These are phyloP conservation scores for Fusarium zealandicum DNA, from an alignment of 2,329 filamentous ascomycete species.

Conservation along the genomic window DNA sequence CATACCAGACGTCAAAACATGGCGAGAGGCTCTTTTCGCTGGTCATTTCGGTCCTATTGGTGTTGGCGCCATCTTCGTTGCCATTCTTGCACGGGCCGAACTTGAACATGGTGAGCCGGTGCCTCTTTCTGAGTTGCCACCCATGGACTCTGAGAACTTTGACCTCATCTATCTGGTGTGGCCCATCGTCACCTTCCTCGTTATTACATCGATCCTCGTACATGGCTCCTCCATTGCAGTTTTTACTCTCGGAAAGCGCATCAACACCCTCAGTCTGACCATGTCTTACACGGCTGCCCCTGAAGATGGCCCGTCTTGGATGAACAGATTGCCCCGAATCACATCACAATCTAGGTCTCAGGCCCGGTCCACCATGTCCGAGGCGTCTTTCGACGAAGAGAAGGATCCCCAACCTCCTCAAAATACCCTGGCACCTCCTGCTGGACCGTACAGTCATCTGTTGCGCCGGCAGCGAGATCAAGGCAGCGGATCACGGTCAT, in stretches of 20 bases:
- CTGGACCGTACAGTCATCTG: conserved; percentile 63
- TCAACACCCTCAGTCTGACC: conserved; percentile 94
- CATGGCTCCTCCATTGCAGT: conserved; percentile 98
- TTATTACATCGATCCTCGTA: conserved; percentile 91
- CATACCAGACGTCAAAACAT: conserved; percentile 97
- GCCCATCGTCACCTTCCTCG: conserved; percentile 94
- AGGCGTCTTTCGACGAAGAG: conserved; percentile 73
- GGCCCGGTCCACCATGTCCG: conserved; percentile 82
- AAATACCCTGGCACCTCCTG: conserved; percentile 75
- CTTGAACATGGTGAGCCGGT: conserved; percentile 79
- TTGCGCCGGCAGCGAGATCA: conserved; percentile 85
- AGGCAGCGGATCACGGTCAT: conserved; percentile 64
- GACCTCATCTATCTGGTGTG: conserved; percentile 86
- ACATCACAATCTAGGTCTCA: conserved; percentile 77
- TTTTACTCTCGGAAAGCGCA: conserved; percentile 95
- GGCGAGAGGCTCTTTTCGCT: conserved; percentile 95
- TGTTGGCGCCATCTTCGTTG: conserved; percentile 94
- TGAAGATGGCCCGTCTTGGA: conserved; percentile 91
- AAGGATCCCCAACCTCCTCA: conserved; percentile 68
- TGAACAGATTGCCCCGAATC: conserved; percentile 85
- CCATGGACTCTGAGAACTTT: conserved; percentile 63
- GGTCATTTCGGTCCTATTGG: conserved; percentile 98
- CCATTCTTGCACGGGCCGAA: conserved; percentile 92
- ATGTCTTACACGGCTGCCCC: conserved; percentile 94
- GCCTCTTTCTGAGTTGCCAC: conserved; percentile 70